Evolutionary conservation across 345 rosid species (phyloP), one percentile per base, ranked within the genome.

Genomic region (Aquilaria yunnanensis): DNA sequence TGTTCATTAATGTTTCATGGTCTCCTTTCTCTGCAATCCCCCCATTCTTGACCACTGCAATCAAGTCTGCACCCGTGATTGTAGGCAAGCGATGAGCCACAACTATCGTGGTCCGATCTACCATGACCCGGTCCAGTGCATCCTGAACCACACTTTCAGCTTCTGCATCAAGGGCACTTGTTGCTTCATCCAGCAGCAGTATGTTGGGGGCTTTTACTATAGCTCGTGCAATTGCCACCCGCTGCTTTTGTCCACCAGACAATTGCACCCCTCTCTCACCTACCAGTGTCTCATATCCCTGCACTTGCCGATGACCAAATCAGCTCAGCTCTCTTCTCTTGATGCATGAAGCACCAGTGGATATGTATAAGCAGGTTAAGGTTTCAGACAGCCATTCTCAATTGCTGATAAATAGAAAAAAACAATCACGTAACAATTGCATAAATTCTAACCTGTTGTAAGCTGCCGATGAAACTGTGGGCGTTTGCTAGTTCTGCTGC

Each of bases 401-500:
- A 30, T 5, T 30, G 34, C 3, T 2, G 29, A 31, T 4, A 3
- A 31, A 54, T 10, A 12, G 5, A 50, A 48, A 54, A n/a, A 52
- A 52, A 7, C 4, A n/a, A 31, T n/a, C 7, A 32, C 13, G 8
- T 2, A 12, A 0, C 7, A 6, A 13, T 12, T 12, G 6, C 12
- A n/a, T 52, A 2, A 4, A 3, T 14, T 1, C 23, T 41, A 11
- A 80, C 97, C 88, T 91, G 89, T 59, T 83, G 96, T 29, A 86
- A 69, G 14, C 90, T 64, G 51, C 96, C 83, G 5, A 88, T 88
- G 89, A 88, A 91, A 23, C 71, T 74, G 77, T 86, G 96, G 6
- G 96, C 93, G 59, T 91, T 91, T 23, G 97, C 91, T 50, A 81
- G 12, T 52, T 86, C 83, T 16, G 91, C 71, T 29, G 97, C 89